Conservation (phyloP, 805 yeast genomes). For the Candida montana region DNA sequence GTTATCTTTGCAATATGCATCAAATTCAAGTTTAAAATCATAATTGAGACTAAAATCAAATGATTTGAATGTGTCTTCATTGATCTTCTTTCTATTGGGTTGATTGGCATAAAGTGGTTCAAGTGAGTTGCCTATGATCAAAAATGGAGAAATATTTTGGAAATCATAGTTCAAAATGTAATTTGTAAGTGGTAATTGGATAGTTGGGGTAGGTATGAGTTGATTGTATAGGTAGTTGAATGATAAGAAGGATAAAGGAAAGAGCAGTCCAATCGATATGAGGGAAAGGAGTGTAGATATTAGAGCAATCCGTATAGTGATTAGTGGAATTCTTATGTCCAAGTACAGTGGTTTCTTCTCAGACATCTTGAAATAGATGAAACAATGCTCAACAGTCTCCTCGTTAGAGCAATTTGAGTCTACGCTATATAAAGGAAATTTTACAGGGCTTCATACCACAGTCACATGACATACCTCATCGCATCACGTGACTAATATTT, state of each 20-base stretch:
- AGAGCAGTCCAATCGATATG: slow-evolving; percentile 12
- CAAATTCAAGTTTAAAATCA: slow-evolving; percentile 16
- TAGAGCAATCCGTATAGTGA: slow-evolving; percentile 20
- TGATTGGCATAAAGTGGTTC: slow-evolving; percentile 16
- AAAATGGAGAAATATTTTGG: slow-evolving; percentile 16
- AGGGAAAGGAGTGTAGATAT: slow-evolving; percentile 12
- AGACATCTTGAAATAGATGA: no score
- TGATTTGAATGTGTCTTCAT: slow-evolving; percentile 3
- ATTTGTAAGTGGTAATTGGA: slow-evolving; percentile 16
- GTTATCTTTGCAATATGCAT: slow-evolving; percentile 12
- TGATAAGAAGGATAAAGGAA: slow-evolving; percentile 20
- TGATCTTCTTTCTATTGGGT: slow-evolving; percentile 7
- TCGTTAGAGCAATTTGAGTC: no score
- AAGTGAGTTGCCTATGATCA: slow-evolving; percentile 15
- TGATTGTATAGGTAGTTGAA: slow-evolving; percentile 23
- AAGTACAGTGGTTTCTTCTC: slow-evolving; percentile 10
- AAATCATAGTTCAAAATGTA: slow-evolving; percentile 21
- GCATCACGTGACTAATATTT: no score
- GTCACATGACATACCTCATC: no score
- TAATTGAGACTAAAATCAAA: slow-evolving; percentile 15
- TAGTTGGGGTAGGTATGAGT: slow-evolving; percentile 21
- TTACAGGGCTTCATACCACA: no score
- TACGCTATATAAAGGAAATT: no score
- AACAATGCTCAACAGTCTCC: no score
- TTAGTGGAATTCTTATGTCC: slow-evolving; percentile 19